phyloP scores from a whole-genome alignment of 164 flowering plant genomes.

The Nelumbo lutea region DNA sequence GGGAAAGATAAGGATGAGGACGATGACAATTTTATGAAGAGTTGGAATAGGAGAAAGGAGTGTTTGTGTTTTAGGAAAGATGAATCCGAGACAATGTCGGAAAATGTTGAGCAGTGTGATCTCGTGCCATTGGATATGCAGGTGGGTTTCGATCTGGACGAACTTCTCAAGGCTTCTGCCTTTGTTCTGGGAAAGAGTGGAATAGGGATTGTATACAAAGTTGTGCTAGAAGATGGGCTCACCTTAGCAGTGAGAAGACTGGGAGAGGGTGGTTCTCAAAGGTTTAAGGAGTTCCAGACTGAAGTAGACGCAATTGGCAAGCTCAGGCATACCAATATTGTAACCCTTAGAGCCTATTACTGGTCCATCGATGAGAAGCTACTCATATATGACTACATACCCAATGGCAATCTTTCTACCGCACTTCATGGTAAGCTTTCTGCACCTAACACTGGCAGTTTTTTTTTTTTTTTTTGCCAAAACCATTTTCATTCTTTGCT shows the following conservation, averaged over 20 bases:
- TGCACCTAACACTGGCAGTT: background rate
- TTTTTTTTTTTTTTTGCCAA: background rate
- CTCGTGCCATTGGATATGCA: constrained; percentile 72
- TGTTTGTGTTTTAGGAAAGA: constrained; percentile 77
- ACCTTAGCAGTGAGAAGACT: constrained; percentile 88
- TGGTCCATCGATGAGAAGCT: constrained; percentile 98
- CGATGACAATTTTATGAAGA: constrained; percentile 35
- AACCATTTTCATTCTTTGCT: background rate
- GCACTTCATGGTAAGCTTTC: constrained; percentile 72
- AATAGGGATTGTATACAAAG: constrained; percentile 90
- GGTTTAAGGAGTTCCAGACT: constrained; percentile 83
- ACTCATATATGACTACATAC: constrained; percentile 73
- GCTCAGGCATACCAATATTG: constrained; percentile 78
- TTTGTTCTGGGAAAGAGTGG: constrained; percentile 94
- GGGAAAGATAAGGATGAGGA: constrained; percentile 31
- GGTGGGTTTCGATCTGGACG: constrained; percentile 79
- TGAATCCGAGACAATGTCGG: constrained; percentile 68
- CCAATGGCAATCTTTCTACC: constrained; percentile 72
- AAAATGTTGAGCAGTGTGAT: constrained; percentile 70
- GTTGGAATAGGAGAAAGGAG: constrained; percentile 39
- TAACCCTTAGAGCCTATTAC: constrained; percentile 82
- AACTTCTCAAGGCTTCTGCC: constrained; percentile 87
- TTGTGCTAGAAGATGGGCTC: constrained; percentile 84
- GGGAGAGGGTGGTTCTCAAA: constrained; percentile 94
- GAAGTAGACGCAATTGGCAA: constrained; percentile 94